Conservation (phyloP, 169 alveolate genomes). For the Plasmodium blacklocki region DNA sequence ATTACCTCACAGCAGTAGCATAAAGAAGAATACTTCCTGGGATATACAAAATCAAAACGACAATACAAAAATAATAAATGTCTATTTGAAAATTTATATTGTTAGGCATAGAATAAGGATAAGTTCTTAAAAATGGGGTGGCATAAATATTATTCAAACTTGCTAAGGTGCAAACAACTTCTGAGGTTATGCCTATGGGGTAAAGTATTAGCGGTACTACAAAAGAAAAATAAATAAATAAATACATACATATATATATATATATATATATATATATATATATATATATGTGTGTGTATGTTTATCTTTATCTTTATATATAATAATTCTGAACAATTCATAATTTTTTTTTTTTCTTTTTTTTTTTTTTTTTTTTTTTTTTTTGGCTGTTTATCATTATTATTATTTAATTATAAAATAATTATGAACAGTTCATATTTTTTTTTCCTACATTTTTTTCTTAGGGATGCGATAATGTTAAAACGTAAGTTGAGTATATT, state of each 20-base stretch:
- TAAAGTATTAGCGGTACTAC: constrained; percentile 65
- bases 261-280: neutral
- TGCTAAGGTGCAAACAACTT: constrained; percentile 56
- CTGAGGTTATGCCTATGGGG: constrained; percentile 72
- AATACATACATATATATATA: neutral
- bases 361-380: neutral
- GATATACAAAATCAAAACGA: constrained; percentile 51
- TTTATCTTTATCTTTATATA: too few species aligned
- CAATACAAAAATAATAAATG: constrained; percentile 65
- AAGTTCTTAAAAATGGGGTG: constrained; percentile 62
- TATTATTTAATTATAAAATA: too few species aligned
- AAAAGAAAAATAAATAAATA: neutral
- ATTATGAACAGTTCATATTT: neutral
- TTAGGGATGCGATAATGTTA: constrained; percentile 20
- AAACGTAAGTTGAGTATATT: constrained; percentile 27
- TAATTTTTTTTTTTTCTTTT: neutral
- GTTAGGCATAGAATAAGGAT: constrained; percentile 74
- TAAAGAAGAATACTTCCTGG: constrained; percentile 66
- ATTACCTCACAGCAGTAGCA: constrained; percentile 55
- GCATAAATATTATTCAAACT: constrained; percentile 45
- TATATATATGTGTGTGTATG: too few species aligned
- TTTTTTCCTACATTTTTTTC: constrained; percentile 44
- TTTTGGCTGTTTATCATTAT: too few species aligned
- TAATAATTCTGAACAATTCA: neutral
- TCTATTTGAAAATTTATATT: constrained; percentile 74